A percentile compares a stretch with the other conserved stretches of the same genome.
Evolutionary conservation across 805 yeast genomes (phyloP).

Genomic region (Lachancea sp.): DNA sequence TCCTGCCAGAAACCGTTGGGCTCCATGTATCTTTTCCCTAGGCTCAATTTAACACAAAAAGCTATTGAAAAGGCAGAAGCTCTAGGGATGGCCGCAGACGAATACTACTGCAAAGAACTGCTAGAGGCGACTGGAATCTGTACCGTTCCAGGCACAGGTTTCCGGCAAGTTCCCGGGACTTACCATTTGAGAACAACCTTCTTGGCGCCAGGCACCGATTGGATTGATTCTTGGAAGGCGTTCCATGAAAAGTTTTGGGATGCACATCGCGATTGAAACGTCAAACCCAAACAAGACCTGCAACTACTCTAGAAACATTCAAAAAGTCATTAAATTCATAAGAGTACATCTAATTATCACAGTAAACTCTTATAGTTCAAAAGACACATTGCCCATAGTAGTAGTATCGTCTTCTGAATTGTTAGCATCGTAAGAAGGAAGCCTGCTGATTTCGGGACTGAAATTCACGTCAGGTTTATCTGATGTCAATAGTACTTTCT

Average conservation of each 20-base stretch:
- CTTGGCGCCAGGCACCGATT: slow-evolving; percentile 88
- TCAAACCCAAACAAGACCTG: slow-evolving; percentile 1
- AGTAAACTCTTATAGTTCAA: slow-evolving; percentile 3
- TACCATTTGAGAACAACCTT: slow-evolving; percentile 94
- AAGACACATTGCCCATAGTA: background rate
- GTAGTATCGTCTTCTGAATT: background rate
- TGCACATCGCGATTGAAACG: slow-evolving; percentile 44
- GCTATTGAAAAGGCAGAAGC: slow-evolving; percentile 58
- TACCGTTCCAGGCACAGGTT: slow-evolving; percentile 96
- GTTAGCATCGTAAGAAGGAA: background rate
- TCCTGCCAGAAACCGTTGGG: slow-evolving; percentile 88
- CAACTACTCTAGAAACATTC: background rate
- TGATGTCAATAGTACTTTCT: background rate
- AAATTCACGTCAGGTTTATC: slow-evolving; percentile 2
- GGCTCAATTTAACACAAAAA: slow-evolving; percentile 54
- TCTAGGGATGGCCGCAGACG: slow-evolving; percentile 63
- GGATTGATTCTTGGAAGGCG: slow-evolving; percentile 70
- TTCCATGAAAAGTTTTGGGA: slow-evolving; percentile 73
- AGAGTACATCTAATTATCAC: background rate
- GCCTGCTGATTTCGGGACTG: slow-evolving; percentile 6
- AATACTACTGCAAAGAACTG: slow-evolving; percentile 77
- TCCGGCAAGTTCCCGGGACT: slow-evolving; percentile 87
- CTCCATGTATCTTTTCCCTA: slow-evolving; percentile 96
- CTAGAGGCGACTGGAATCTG: slow-evolving; percentile 90
- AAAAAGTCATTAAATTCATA: background rate